Percentiles rank a stretch among this genome's conserved stretches.
phyloP scores from a whole-genome alignment of 495 filamentous ascomycete genomes.

The Penicillium pulvis region DNA sequence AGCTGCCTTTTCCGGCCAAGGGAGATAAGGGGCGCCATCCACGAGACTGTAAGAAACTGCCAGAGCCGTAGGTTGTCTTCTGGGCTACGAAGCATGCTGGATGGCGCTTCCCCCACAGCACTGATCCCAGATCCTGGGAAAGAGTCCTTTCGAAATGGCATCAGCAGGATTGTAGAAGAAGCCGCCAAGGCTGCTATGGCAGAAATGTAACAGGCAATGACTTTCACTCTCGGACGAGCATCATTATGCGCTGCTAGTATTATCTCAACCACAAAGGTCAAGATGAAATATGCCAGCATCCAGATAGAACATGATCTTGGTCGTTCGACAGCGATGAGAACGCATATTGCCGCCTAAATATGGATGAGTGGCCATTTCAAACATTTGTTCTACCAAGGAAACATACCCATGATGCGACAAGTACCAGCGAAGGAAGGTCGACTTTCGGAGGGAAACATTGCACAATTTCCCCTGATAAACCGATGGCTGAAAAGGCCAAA shows the following conservation, averaged over 20 bases:
- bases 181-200: conserved; percentile 42
- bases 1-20: conserved; percentile 62
- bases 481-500: conserved; percentile 42
- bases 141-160: conserved; percentile 69
- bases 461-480: conserved; percentile 41
- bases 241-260: conserved; percentile 33
- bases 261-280: conserved; percentile 44
- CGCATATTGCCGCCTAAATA: conserved; percentile 41
- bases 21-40: conserved; percentile 74
- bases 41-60: conserved; percentile 82
- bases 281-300: conserved; percentile 35
- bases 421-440: conserved; percentile 28
- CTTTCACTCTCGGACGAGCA: conserved; percentile 25
- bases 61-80: conserved; percentile 78
- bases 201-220: conserved; percentile 43
- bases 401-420: conserved; percentile 53
- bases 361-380: conserved; percentile 9
- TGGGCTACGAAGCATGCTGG: conserved; percentile 66
- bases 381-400: background rate
- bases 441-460: conserved; percentile 37
- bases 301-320: conserved; percentile 47
- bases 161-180: conserved; percentile 59
- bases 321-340: conserved; percentile 50
- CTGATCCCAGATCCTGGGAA: conserved; percentile 64
- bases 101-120: conserved; percentile 56